Base-by-base conservation (phyloP, 2,329 filamentous ascomycete species). In the Ophiostoma australiae region DNA sequence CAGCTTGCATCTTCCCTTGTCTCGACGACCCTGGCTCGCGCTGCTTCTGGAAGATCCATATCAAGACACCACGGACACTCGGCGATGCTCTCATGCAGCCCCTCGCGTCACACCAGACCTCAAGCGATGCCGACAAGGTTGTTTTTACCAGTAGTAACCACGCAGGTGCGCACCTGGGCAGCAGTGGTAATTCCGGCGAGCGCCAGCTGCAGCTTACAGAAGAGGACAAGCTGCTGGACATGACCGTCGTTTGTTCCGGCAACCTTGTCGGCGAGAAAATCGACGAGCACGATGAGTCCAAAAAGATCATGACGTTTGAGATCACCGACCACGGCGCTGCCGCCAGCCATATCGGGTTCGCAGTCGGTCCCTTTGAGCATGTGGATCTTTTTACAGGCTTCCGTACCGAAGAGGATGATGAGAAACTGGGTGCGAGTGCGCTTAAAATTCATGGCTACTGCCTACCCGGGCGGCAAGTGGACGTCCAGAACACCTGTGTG, bases 401-500 rank as follows among this genome's bases (percentile, higher is more conserved):
- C 76, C 89, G 96, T 69, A 92, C 94, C 66, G 92, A 93, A 73
- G 93, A 96, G 75, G 92, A 97, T 74, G 94, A 97, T 77, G 93
- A 96, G 75, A 93, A 94, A 78, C 87, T 99, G 70, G 93, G 93
- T 3, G 89, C 91, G 74, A 96, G 93, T 77, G 93, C 94, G 0
- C 88, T 97, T 74, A 93, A 94, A 74, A 87, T 99, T 3, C 89
- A 96, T 76, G 95, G 91, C 7, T 99, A 96, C 79, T 98, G 94
- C 79, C 83, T 99, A 66, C 95, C 95, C 0, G 89, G 91, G 3
- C 88, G 93, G 70, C 87, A 87, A 27, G 89, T 93, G 37, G 93
- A 97, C 80, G 88, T 97, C 31, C 88, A 90, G 73, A 94, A 97
- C 77, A 95, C 93, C 6, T 95, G 93, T 75, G 89, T 91, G 75